phyloP scores from a whole-genome alignment of 768 basidiomycete genomes.

The Lactifluus echinatus region DNA sequence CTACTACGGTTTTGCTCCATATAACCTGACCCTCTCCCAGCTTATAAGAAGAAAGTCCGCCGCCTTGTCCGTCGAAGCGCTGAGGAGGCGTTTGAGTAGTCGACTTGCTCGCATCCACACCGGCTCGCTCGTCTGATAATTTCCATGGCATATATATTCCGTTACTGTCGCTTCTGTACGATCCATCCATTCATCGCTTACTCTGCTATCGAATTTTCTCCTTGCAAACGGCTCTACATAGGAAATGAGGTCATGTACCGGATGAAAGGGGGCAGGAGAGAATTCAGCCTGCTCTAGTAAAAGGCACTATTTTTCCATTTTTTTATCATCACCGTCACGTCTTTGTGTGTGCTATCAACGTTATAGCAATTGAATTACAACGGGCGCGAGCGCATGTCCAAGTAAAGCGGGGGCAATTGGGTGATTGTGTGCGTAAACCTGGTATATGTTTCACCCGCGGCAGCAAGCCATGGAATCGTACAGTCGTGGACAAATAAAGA shows the following conservation, averaged over 20 bases:
- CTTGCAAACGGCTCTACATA: not conserved
- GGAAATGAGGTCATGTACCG: not conserved
- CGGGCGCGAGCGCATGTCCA: not conserved
- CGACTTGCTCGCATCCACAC: not conserved
- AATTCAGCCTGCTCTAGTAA: not conserved
- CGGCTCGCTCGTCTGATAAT: not conserved
- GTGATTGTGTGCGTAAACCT: not conserved
- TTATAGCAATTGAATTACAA: not conserved
- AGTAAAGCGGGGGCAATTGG: not conserved
- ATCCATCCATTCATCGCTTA: not conserved
- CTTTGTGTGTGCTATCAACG: not conserved
- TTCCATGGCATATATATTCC: slow-evolving; percentile 7
- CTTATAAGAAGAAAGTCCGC: slow-evolving; percentile 94
- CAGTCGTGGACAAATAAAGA: slow-evolving; percentile 13
- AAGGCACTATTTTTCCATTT: not conserved
- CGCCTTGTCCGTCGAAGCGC: slow-evolving; percentile 79
- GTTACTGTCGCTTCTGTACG: slow-evolving; percentile 4
- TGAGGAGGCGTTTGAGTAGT: slow-evolving; percentile 75
- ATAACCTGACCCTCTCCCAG: slow-evolving; percentile 35
- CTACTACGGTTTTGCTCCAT: not conserved
- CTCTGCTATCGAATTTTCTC: slow-evolving; percentile 3
- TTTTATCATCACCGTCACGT: not conserved
- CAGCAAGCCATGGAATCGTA: slow-evolving; percentile 10
- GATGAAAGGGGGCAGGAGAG: not conserved
- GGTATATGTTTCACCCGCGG: slow-evolving; percentile 15